Conservation (phyloP, 208 protist species). For the Sergeia podlipaevii region DNA sequence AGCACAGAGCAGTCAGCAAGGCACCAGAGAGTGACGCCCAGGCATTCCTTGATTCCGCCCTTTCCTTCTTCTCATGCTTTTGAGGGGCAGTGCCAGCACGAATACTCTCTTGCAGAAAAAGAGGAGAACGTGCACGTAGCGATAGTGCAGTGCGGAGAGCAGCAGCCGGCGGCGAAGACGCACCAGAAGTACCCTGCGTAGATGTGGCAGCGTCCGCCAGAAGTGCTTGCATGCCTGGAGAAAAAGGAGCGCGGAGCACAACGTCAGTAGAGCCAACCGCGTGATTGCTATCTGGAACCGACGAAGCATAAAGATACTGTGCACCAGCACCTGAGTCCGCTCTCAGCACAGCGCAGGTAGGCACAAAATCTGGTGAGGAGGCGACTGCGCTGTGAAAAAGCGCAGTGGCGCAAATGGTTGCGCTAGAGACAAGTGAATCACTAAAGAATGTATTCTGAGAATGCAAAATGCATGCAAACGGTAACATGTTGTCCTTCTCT, state of each 20-base stretch:
- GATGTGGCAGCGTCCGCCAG: not conserved
- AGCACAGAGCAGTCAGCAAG: conserved; percentile 51
- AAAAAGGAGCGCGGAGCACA: not conserved
- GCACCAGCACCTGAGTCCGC: conserved; percentile 52
- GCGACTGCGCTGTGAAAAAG: conserved; percentile 32
- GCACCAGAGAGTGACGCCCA: conserved; percentile 64
- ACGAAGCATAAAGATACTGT: conserved; percentile 57
- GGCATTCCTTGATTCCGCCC: conserved; percentile 5
- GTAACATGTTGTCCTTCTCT: conserved; percentile 18
- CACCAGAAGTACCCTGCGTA: not conserved
- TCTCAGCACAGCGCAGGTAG: conserved; percentile 51
- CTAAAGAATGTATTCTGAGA: conserved; percentile 37
- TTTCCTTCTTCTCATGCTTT: not conserved
- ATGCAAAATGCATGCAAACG: conserved; percentile 68
- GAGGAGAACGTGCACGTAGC: conserved; percentile 7
- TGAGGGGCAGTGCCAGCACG: not conserved
- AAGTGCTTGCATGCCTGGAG: not conserved
- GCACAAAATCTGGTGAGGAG: conserved; percentile 56
- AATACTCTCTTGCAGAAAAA: conserved; percentile 6
- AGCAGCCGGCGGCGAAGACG: not conserved
- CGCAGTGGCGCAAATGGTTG: conserved; percentile 37
- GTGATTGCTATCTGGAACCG: conserved; percentile 43
- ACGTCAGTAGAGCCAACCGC: conserved; percentile 20
- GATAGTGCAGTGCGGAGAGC: too few species aligned
- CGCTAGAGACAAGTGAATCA: conserved; percentile 39